Evolutionary conservation across 805 yeast species (phyloP).

Genomic region (Kluyveromyces starmeri): DNA sequence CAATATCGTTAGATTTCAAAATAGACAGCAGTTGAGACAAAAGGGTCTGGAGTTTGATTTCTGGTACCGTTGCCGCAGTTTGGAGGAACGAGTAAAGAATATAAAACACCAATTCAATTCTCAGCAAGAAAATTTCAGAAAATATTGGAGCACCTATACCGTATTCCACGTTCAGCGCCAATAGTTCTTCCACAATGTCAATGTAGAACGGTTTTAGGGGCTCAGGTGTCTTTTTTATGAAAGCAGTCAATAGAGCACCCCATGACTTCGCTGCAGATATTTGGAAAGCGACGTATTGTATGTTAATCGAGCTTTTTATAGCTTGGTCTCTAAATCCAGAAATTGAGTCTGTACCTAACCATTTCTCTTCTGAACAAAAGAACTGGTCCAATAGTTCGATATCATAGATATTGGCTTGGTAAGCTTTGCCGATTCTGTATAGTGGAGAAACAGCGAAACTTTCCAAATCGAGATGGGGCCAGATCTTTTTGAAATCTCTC

Average conservation of each 20-base stretch:
- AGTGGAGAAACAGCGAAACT: conserved; percentile 45
- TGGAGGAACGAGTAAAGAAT: conserved; percentile 24
- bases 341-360: conserved; percentile 30
- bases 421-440: conserved; percentile 40
- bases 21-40: conserved; percentile 24
- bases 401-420: conserved; percentile 47
- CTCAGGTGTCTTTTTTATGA: conserved; percentile 35
- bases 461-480: conserved; percentile 38
- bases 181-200: conserved; percentile 38
- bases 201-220: conserved; percentile 30
- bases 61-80: conserved; percentile 15
- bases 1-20: conserved; percentile 41
- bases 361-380: conserved; percentile 36
- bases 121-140: conserved; percentile 44
- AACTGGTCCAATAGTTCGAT: conserved; percentile 53
- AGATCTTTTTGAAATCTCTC: conserved; percentile 38
- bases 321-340: conserved; percentile 41
- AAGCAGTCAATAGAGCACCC: conserved; percentile 69
- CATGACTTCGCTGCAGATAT: conserved; percentile 61
- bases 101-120: conserved; percentile 62
- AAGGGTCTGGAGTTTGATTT: conserved; percentile 19
- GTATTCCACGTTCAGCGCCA: conserved; percentile 42
- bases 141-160: conserved; percentile 43
- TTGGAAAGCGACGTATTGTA: conserved; percentile 60
- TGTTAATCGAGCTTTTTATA: conserved; percentile 48